These are phyloP conservation scores for Pestalotiopsis sp. DNA, from an alignment of 2,329 filamentous ascomycete genomes.

Conservation along the genomic window DNA sequence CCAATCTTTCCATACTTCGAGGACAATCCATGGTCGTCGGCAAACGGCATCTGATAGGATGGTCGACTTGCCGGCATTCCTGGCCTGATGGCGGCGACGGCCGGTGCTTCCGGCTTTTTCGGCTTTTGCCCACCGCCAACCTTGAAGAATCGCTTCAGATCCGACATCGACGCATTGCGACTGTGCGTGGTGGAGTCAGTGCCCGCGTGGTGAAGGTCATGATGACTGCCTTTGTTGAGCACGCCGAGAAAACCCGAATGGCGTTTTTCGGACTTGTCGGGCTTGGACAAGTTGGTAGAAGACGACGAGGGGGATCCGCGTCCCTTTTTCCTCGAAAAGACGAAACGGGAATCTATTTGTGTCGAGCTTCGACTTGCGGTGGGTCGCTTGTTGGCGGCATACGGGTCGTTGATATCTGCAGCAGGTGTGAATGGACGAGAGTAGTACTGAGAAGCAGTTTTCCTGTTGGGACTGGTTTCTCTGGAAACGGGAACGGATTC, in stretches of 20 bases:
- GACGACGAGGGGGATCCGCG: constrained; percentile 59
- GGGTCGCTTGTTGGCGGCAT: constrained; percentile 78
- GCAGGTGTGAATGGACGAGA: constrained; percentile 77
- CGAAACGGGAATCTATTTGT: constrained; percentile 76
- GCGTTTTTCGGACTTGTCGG: constrained; percentile 51
- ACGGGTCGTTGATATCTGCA: constrained; percentile 82
- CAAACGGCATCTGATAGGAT: constrained; percentile 77
- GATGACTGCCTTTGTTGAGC: constrained; percentile 34
- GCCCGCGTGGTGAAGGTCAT: constrained; percentile 48
- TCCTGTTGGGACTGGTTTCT: constrained; percentile 66
- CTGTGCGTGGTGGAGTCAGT: constrained; percentile 52
- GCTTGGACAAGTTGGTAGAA: constrained; percentile 51
- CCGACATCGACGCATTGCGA: constrained; percentile 83
- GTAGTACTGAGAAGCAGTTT: constrained; percentile 64
- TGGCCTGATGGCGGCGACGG: constrained; percentile 53
- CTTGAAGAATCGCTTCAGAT: constrained; percentile 96
- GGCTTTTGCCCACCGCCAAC: constrained; percentile 71
- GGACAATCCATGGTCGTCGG: constrained; percentile 86
- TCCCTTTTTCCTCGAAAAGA: constrained; percentile 78
- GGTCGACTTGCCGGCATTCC: constrained; percentile 52
- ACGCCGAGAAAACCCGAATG: constrained; percentile 46
- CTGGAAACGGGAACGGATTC: constrained; percentile 61
- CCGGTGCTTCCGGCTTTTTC: constrained; percentile 68
- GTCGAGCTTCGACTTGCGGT: constrained; percentile 67
- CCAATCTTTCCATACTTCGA: constrained; percentile 97